Percentiles rank a stretch among this genome's conserved stretches.
Conservation (phyloP, 2,329 filamentous ascomycete genomes). For the Aspergillus sp. region DNA sequence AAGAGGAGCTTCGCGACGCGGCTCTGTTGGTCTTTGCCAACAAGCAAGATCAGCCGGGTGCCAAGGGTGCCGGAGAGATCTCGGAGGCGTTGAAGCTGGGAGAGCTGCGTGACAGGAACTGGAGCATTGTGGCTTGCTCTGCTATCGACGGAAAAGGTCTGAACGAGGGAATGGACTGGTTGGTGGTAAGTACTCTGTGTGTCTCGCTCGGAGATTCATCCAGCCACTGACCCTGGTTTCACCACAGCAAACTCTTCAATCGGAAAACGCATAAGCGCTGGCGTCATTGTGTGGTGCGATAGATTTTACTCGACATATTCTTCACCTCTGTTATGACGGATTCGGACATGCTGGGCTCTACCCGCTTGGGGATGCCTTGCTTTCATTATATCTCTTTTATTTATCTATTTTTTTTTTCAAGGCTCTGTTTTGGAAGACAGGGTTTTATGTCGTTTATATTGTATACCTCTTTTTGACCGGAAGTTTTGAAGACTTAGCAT, state of each 20-base stretch:
- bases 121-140: slow-evolving; percentile 98
- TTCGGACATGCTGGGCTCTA: slow-evolving; percentile 6
- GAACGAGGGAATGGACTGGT: slow-evolving; percentile 98
- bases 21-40: slow-evolving; percentile 94
- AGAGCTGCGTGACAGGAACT: slow-evolving; percentile 92
- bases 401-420: slow-evolving; percentile 20
- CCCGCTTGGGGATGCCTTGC: slow-evolving; percentile 18
- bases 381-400: slow-evolving; percentile 3
- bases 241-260: slow-evolving; percentile 44
- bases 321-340: slow-evolving; percentile 18
- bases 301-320: slow-evolving; percentile 32
- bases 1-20: slow-evolving; percentile 93
- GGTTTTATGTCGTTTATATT: slow-evolving; percentile 36
- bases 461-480: slow-evolving; percentile 29
- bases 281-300: slow-evolving; percentile 29
- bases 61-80: slow-evolving; percentile 94
- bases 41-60: slow-evolving; percentile 97
- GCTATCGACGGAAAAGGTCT: slow-evolving; percentile 94
- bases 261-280: slow-evolving; percentile 42
- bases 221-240: slow-evolving; percentile 12
- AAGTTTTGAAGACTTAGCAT: slow-evolving; percentile 26
- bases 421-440: slow-evolving; percentile 20
- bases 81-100: slow-evolving; percentile 88
- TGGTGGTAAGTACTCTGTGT: slow-evolving; percentile 66
- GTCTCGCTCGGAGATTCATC: neutral